These are phyloP conservation scores for Microbotryomycetes sp. DNA, from an alignment of 1,284 basidiomycete genomes.

Conservation along the genomic window DNA sequence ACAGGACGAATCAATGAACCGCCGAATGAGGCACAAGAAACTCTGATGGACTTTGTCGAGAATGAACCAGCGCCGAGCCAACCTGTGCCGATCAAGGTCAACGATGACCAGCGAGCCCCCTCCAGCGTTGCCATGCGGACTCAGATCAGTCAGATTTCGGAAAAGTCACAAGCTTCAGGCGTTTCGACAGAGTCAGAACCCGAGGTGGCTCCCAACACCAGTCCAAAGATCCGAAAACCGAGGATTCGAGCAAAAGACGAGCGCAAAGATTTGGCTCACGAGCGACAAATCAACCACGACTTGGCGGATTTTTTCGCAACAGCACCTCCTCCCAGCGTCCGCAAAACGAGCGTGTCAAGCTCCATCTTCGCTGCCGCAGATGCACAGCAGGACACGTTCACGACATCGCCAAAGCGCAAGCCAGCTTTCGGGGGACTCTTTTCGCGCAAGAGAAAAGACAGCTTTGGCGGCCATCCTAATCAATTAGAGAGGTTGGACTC, in stretches of 20 bases:
- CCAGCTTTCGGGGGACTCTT: background rate
- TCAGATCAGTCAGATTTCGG: conserved; percentile 10
- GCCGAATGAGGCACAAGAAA: background rate
- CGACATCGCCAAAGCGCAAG: background rate
- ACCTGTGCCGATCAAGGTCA: no score
- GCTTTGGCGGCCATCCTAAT: background rate
- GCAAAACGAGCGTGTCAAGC: background rate
- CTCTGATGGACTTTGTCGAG: background rate
- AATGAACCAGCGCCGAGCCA: background rate
- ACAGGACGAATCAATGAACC: no score
- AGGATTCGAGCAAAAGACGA: conserved; percentile 26
- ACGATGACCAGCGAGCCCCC: background rate
- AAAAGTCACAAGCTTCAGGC: conserved; percentile 15
- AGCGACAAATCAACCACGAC: conserved; percentile 29
- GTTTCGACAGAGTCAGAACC: background rate
- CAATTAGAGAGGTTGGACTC: background rate
- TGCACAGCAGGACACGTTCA: background rate
- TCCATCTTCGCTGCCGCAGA: background rate
- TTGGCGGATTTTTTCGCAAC: conserved; percentile 20
- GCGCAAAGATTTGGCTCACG: conserved; percentile 16
- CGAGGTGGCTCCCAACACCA: conserved; percentile 9
- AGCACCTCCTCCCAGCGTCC: background rate
- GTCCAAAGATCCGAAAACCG: background rate
- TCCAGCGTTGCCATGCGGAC: background rate
- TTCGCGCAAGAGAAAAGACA: background rate